Percentiles rank a stretch among this genome's conserved stretches.
phyloP scores from a whole-genome alignment of 768 basidiomycete species.

The Gloeophyllum trabeum region DNA sequence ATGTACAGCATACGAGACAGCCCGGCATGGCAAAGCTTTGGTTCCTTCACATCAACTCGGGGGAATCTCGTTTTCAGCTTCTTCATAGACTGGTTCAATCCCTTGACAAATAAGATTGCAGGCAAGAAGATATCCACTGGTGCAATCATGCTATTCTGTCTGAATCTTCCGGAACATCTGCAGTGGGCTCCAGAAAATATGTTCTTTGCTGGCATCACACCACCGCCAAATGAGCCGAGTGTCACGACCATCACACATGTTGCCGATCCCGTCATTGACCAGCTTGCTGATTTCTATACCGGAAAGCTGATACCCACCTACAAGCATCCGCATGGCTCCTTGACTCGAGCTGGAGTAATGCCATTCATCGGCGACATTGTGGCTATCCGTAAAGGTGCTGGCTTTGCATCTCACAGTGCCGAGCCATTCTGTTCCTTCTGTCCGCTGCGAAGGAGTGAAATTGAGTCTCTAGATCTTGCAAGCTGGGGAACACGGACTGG shows the following conservation, averaged over 20 bases:
- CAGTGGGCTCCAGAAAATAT: too few species aligned
- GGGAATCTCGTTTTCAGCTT: neutral
- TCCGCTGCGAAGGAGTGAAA: neutral
- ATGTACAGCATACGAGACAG: too few species aligned
- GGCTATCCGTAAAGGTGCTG: neutral
- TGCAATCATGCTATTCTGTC: slow-evolving; percentile 19
- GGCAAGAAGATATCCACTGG: slow-evolving; percentile 6
- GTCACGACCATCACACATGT: too few species aligned
- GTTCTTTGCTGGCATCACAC: too few species aligned
- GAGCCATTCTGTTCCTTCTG: neutral
- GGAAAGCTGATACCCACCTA: neutral
- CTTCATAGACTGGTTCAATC: neutral
- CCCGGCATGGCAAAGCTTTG: too few species aligned
- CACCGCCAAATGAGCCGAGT: too few species aligned
- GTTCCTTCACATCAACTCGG: too few species aligned
- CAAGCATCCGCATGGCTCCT: neutral
- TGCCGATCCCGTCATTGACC: too few species aligned
- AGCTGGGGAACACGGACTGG: neutral
- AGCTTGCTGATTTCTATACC: neutral
- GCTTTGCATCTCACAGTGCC: neutral
- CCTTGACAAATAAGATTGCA: neutral
- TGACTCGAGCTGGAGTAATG: neutral
- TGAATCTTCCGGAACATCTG: slow-evolving; percentile 18
- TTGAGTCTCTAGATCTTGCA: neutral
- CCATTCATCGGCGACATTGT: neutral